Conservation (phyloP, 2,329 filamentous ascomycete species). For the Colletotrichum echinochloae region DNA sequence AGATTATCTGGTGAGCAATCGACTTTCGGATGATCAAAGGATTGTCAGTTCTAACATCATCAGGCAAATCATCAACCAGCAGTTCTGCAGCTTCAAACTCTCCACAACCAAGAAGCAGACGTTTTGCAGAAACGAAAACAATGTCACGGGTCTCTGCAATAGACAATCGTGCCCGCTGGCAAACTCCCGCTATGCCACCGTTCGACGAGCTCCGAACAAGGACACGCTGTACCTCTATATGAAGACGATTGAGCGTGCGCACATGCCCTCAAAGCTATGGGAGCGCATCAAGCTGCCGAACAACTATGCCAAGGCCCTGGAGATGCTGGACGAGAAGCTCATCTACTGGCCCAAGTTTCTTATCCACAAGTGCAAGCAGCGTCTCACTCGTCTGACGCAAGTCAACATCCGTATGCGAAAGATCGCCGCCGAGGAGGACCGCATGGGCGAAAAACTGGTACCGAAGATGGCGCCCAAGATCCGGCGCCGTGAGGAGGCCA, state of each 20-base stretch:
- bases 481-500: constrained; percentile 77
- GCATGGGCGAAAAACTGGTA: constrained; percentile 88
- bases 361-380: constrained; percentile 95
- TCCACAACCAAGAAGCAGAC: constrained; percentile 89
- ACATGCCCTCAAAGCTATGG: constrained; percentile 93
- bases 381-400: constrained; percentile 90
- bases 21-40: neutral
- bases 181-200: constrained; percentile 92
- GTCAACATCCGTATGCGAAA: constrained; percentile 85
- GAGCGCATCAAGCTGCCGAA: constrained; percentile 89
- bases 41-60: constrained; percentile 3
- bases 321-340: constrained; percentile 86
- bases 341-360: constrained; percentile 97
- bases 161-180: constrained; percentile 90
- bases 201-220: constrained; percentile 84
- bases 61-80: constrained; percentile 90
- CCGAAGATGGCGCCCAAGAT: constrained; percentile 94
- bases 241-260: constrained; percentile 91
- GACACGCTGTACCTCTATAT: constrained; percentile 94
- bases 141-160: constrained; percentile 85
- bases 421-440: constrained; percentile 88
- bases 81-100: constrained; percentile 94
- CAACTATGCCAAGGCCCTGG: constrained; percentile 91
- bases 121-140: constrained; percentile 97
- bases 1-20: constrained; percentile 79